These are phyloP conservation scores for Marchantia polymorpha DNA, from an alignment of 225 moss, liverwort and hornwort genomes.

Conservation along the genomic window DNA sequence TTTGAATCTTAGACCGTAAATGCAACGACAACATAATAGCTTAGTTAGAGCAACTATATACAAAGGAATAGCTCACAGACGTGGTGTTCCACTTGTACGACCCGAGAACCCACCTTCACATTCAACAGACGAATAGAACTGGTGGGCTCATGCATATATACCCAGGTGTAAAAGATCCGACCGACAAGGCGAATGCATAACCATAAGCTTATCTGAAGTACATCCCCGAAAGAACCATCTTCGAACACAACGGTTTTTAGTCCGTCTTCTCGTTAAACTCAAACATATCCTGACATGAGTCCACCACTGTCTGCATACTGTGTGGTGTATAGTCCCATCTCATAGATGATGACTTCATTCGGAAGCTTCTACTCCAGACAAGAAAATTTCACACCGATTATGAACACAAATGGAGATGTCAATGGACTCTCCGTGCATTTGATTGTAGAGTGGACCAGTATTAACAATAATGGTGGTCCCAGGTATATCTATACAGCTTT, in stretches of 20 bases:
- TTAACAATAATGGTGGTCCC: constrained; percentile 4
- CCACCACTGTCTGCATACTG: not conserved
- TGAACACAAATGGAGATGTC: not conserved
- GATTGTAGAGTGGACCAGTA: not conserved
- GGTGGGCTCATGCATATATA: too few relatives aligned
- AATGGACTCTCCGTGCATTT: not conserved
- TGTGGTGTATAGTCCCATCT: not conserved
- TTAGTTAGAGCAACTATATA: too few relatives aligned
- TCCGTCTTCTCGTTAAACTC: not conserved
- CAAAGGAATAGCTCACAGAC: too few relatives aligned
- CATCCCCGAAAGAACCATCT: not conserved
- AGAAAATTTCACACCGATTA: not conserved
- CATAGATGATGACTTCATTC: not conserved
- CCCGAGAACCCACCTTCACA: too few relatives aligned
- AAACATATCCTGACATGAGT: not conserved
- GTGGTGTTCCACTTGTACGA: too few relatives aligned
- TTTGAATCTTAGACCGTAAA: too few relatives aligned
- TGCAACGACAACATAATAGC: too few relatives aligned
- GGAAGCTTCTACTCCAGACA: not conserved
- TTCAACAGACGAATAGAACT: too few relatives aligned
- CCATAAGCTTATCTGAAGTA: not conserved
- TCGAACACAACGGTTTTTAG: not conserved
- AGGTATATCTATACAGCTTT: constrained; percentile 9
- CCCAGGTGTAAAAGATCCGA: too few relatives aligned
- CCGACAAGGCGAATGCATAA: not conserved